Conservation (phyloP, 164 flowering plant genomes). For the Magnolia officinalis region DNA sequence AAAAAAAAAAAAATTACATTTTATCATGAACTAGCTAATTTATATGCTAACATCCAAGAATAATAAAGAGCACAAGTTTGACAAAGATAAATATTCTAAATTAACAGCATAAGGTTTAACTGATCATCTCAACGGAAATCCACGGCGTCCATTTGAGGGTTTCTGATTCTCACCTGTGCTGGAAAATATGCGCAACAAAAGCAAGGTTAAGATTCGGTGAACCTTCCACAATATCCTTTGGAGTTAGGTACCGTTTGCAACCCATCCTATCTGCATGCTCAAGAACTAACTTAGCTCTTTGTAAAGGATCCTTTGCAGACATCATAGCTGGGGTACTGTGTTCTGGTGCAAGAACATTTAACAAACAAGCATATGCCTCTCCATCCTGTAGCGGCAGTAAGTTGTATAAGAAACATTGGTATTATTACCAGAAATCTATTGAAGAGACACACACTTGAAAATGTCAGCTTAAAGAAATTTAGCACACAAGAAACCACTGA, state of each 20-base stretch:
- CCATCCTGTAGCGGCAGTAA: conserved; percentile 58
- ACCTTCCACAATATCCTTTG: conserved; percentile 91
- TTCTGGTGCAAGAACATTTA: conserved; percentile 90
- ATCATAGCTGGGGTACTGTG: conserved; percentile 57
- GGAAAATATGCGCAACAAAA: conserved; percentile 90
- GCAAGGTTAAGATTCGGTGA: conserved; percentile 93
- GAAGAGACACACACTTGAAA: neutral
- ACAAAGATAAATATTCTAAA: neutral
- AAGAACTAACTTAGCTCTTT: conserved; percentile 75
- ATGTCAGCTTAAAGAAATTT: neutral
- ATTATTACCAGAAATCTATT: neutral
- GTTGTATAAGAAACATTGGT: neutral
- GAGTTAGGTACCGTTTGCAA: conserved; percentile 83
- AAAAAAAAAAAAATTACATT: too few species aligned
- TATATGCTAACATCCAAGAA: too few species aligned
- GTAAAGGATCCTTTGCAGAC: conserved; percentile 45
- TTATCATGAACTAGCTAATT: too few species aligned
- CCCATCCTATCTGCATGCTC: conserved; percentile 94
- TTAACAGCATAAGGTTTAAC: neutral
- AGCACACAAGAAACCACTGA: neutral
- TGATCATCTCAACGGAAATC: neutral
- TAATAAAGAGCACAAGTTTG: too few species aligned
- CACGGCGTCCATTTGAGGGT: neutral
- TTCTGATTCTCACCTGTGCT: conserved; percentile 63
- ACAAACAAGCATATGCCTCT: conserved; percentile 79